phyloP scores from a whole-genome alignment of 192 early-diverging fungal genomes.

The Tieghemiomyces parasiticus region DNA sequence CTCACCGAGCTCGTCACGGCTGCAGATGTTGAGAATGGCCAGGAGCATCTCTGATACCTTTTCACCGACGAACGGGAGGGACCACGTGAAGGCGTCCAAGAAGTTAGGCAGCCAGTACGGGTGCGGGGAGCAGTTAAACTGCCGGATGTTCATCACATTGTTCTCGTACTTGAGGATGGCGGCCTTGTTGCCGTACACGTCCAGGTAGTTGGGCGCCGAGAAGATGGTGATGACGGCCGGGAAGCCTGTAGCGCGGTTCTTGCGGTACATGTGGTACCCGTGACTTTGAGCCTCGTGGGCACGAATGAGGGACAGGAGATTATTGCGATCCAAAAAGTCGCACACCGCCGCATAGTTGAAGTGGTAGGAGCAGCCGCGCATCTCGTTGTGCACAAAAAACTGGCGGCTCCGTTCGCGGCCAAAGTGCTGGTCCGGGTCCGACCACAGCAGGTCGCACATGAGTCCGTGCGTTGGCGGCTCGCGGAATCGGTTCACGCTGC shows the following conservation, averaged over 20 bases:
- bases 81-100: conserved; percentile 98
- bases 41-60: conserved; percentile 97
- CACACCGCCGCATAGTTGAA: conserved; percentile 88
- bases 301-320: conserved; percentile 85
- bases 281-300: conserved; percentile 97
- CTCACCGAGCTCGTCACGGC: conserved; percentile 78
- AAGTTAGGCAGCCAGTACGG: conserved; percentile 99
- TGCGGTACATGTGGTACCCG: conserved; percentile 93
- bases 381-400: conserved; percentile 82
- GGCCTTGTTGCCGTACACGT: conserved; percentile 98
- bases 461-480: conserved; percentile 88
- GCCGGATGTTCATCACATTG: conserved; percentile 98
- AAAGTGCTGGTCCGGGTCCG: conserved; percentile 93
- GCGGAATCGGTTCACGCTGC: conserved; percentile 71
- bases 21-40: conserved; percentile 87
- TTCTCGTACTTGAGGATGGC: conserved; percentile 97
- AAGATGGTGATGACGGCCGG: conserved; percentile 97
- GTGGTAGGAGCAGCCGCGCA: conserved; percentile 91
- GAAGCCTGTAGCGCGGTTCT: conserved; percentile 83
- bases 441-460: conserved; percentile 75
- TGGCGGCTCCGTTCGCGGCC: conserved; percentile 86
- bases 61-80: conserved; percentile 93
- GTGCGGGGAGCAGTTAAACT: conserved; percentile 87
- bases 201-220: conserved; percentile 95
- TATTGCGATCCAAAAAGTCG: conserved; percentile 86